A percentile compares a stretch with the other conserved stretches of the same genome.
phyloP scores from a whole-genome alignment of 2,329 filamentous ascomycete species.

The Emergomyces orientalis region DNA sequence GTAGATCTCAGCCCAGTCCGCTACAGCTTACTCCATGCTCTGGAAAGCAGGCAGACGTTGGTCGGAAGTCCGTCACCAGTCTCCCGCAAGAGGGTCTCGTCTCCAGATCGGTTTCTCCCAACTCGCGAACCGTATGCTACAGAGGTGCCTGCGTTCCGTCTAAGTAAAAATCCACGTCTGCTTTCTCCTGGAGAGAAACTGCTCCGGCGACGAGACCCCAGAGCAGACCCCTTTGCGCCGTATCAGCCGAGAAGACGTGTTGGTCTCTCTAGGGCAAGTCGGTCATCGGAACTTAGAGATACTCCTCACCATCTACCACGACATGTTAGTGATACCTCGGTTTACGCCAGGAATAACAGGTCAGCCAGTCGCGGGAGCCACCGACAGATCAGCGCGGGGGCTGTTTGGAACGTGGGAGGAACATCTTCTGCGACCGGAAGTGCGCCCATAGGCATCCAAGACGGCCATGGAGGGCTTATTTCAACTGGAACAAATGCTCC shows the following conservation, averaged over 20 bases:
- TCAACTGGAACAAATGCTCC: slow-evolving; percentile 65
- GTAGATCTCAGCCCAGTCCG: neutral
- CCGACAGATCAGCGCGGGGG: slow-evolving; percentile 54
- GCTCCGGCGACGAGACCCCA: slow-evolving; percentile 35
- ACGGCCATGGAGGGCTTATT: slow-evolving; percentile 56
- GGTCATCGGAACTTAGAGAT: slow-evolving; percentile 14
- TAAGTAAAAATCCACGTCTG: slow-evolving; percentile 41
- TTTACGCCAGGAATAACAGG: slow-evolving; percentile 12
- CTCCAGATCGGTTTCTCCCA: slow-evolving; percentile 53
- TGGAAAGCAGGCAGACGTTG: slow-evolving; percentile 7
- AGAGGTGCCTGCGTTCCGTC: slow-evolving; percentile 42
- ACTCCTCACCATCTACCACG: slow-evolving; percentile 28
- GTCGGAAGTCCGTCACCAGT: slow-evolving; percentile 12
- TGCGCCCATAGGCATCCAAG: slow-evolving; percentile 39
- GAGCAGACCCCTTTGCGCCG: slow-evolving; percentile 45
- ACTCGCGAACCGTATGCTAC: slow-evolving; percentile 34
- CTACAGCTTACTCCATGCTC: neutral
- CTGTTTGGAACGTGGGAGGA: slow-evolving; percentile 72
- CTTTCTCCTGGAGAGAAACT: slow-evolving; percentile 41
- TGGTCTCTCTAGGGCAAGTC: slow-evolving; percentile 9
- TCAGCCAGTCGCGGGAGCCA: slow-evolving; percentile 14
- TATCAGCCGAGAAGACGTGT: slow-evolving; percentile 25
- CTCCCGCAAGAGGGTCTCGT: slow-evolving; percentile 20
- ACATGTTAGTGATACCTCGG: slow-evolving; percentile 23
- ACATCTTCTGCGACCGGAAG: slow-evolving; percentile 37